These are phyloP conservation scores for Colletotrichum sp. DNA, from an alignment of 2,329 filamentous ascomycete species.

Conservation along the genomic window DNA sequence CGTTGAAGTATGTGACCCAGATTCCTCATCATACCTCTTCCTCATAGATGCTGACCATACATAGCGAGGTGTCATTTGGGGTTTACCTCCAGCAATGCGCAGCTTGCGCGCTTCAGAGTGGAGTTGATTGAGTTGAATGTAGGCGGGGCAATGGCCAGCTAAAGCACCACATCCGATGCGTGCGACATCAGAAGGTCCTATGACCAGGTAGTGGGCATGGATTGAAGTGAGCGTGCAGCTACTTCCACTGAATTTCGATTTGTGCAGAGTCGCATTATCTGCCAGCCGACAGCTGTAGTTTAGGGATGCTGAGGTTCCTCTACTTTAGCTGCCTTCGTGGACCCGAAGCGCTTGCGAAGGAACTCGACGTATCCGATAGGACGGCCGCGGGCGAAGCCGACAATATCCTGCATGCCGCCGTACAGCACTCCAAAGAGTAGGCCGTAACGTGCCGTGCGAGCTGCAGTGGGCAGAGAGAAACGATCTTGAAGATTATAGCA, in stretches of 20 bases:
- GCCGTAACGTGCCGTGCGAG: conserved; percentile 80
- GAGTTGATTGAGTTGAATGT: background rate
- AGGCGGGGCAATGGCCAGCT: background rate
- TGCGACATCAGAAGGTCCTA: background rate
- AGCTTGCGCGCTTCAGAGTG: background rate
- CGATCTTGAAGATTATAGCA: conserved; percentile 59
- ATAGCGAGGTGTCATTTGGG: background rate
- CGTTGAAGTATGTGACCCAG: background rate
- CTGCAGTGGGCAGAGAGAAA: conserved; percentile 78
- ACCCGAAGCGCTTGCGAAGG: conserved; percentile 48
- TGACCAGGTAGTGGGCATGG: background rate
- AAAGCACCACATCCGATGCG: background rate
- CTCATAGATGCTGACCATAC: background rate
- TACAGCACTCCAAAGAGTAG: conserved; percentile 80
- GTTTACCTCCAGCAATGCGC: background rate
- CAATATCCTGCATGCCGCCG: conserved; percentile 79
- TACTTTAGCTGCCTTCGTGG: background rate
- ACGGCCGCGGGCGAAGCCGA: conserved; percentile 73
- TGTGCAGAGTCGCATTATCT: fast-evolving
- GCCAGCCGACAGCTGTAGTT: background rate
- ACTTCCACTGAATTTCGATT: background rate
- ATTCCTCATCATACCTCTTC: fast-evolving
- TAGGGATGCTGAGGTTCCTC: background rate
- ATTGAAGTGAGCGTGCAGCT: background rate
- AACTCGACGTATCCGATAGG: conserved; percentile 78